Evolutionary conservation across 805 yeast species (phyloP).

Genomic region (Nakazawaea wyomingensis): DNA sequence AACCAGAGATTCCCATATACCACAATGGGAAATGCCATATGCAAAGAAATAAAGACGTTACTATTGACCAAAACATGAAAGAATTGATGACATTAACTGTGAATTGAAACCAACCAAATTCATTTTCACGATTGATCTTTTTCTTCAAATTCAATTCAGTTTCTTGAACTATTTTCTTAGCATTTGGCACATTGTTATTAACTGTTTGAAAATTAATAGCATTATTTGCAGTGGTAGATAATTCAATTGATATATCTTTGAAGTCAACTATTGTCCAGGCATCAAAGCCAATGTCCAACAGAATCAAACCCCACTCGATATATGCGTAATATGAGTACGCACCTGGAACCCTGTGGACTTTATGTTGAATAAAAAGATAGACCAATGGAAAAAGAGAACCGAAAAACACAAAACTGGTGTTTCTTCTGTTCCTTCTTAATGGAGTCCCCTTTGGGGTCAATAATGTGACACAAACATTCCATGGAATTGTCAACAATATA

Average conservation of each 20-base stretch:
- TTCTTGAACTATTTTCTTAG: background rate
- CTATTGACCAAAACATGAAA: slow-evolving; percentile 78
- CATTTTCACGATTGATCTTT: slow-evolving; percentile 7
- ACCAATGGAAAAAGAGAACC: slow-evolving; percentile 73
- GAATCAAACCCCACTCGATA: slow-evolving; percentile 86
- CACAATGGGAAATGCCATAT: slow-evolving; percentile 98
- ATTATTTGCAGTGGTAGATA: slow-evolving; percentile 21
- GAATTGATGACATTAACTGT: slow-evolving; percentile 53
- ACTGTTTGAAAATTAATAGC: slow-evolving; percentile 3
- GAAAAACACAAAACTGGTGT: slow-evolving; percentile 60
- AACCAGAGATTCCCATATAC: slow-evolving; percentile 97
- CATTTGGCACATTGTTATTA: background rate
- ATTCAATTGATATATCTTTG: slow-evolving; percentile 46
- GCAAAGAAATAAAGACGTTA: slow-evolving; percentile 76
- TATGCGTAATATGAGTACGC: slow-evolving; percentile 94
- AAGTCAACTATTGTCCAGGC: slow-evolving; percentile 74
- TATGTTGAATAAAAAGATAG: slow-evolving; percentile 89
- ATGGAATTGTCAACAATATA: slow-evolving; percentile 84
- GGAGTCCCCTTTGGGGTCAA: slow-evolving; percentile 41
- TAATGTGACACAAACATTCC: slow-evolving; percentile 64
- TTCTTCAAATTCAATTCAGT: background rate
- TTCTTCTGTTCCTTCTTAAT: slow-evolving; percentile 45
- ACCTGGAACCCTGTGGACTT: slow-evolving; percentile 82
- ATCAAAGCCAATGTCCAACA: slow-evolving; percentile 83
- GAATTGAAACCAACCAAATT: slow-evolving; percentile 30